Evolutionary conservation across 805 yeast genomes (phyloP).

Genomic region (Phaffomyces opuntiae): DNA sequence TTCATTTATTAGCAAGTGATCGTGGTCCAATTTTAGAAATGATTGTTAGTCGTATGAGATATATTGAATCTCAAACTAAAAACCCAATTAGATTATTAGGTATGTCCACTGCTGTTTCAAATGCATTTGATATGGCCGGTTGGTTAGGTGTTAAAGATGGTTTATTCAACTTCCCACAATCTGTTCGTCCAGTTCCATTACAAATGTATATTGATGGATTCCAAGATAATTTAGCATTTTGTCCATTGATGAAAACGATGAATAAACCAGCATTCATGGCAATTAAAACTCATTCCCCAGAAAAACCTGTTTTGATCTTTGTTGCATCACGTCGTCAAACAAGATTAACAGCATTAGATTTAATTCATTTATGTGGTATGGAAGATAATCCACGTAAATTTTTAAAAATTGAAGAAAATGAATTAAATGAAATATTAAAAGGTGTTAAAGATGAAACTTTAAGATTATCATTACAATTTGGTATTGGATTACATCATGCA

Average conservation of each 20-base stretch:
- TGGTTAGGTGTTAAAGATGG: conserved; percentile 90
- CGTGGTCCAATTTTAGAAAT: conserved; percentile 97
- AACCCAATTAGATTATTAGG: conserved; percentile 87
- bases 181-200: conserved; percentile 93
- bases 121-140: conserved; percentile 89
- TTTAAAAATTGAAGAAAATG: conserved; percentile 47
- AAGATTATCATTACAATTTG: conserved; percentile 68
- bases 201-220: conserved; percentile 88
- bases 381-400: conserved; percentile 53
- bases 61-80: conserved; percentile 92
- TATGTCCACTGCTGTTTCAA: conserved; percentile 88
- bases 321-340: conserved; percentile 98
- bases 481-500: conserved; percentile 95
- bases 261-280: conserved; percentile 77
- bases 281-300: conserved; percentile 55
- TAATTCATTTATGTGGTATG: conserved; percentile 61
- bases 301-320: conserved; percentile 89
- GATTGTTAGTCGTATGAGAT: conserved; percentile 83
- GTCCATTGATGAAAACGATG: conserved; percentile 58
- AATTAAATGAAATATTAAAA: conserved; percentile 52
- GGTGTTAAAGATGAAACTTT: conserved; percentile 72
- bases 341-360: conserved; percentile 70
- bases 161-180: conserved; percentile 87
- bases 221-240: conserved; percentile 75
- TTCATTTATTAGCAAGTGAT: conserved; percentile 92